Conservation (phyloP, 345 rosid species). For the Acer saccharum region DNA sequence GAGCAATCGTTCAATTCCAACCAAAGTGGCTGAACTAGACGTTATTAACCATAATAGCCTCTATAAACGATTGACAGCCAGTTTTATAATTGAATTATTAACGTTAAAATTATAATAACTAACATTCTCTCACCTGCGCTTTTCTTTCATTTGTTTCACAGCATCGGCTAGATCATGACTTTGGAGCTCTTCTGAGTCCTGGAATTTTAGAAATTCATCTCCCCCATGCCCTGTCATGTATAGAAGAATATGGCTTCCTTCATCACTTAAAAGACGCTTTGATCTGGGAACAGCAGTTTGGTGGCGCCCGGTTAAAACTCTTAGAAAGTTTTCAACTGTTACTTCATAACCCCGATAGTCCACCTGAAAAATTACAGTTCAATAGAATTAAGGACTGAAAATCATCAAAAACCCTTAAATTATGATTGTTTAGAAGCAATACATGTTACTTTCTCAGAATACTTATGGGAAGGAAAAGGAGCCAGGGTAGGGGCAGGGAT, state of each 20-base stretch:
- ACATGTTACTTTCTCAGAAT: neutral
- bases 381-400: slow-evolving; percentile 29
- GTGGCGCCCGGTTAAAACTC: slow-evolving; percentile 93
- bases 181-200: slow-evolving; percentile 96
- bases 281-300: slow-evolving; percentile 96
- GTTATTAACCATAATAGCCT: neutral
- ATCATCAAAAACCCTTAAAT: neutral
- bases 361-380: slow-evolving; percentile 58
- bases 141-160: slow-evolving; percentile 98
- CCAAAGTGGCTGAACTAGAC: slow-evolving; percentile 13
- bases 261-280: slow-evolving; percentile 96
- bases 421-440: neutral
- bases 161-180: slow-evolving; percentile 99
- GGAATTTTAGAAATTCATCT: slow-evolving; percentile 93
- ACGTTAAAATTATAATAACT: neutral
- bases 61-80: neutral
- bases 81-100: neutral
- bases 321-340: slow-evolving; percentile 84
- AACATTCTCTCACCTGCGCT: slow-evolving; percentile 60
- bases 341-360: slow-evolving; percentile 99
- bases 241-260: slow-evolving; percentile 95
- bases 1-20: neutral
- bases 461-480: neutral
- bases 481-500: neutral
- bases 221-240: slow-evolving; percentile 99